Base-by-base conservation (phyloP, 768 basidiomycete species). In the Daedaleopsis nitida region DNA sequence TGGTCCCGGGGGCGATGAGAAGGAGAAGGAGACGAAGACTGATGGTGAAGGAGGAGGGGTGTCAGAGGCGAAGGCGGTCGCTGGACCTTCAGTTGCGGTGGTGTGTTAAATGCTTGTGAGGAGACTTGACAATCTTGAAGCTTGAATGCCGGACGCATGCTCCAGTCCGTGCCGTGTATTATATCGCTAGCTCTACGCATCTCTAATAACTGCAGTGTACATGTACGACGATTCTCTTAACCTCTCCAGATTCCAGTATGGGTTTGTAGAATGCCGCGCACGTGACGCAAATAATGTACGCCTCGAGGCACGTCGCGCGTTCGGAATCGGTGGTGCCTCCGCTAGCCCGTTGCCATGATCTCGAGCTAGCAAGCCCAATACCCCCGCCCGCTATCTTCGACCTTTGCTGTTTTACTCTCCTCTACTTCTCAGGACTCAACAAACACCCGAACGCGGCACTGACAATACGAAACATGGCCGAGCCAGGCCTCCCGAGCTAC, bases 291-390 rank as follows among this genome's bases (percentile, higher is more conserved):
- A 19, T 23, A 39, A 6, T 39, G 39, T 23, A n/a, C 24, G 59
- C 59, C 59, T 60, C 53, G 59, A 60, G 59, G 59, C 59, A 11
- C 2, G 48, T 54, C 59, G 55, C 53, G 53, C 53, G 53, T 52
- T 27, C 17, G 27, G 19, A 35, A 24, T 32, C 27, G 56, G 23
- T 47, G 24, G 48, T 49, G 49, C 49, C 38, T 44, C 58, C 48
- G 58, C 27, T 32, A 32, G 27, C 27, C 27, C 27, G 3, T 3
- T 7, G 39, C 39, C 39, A 42, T 42, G 39, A 42, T 42, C 39
- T 42, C 10, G 17, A 42, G 39, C 17, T 42, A 17, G 17, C 39
- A 42, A 42, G 39, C 39, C 39, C 39, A 42, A 11, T 10, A 42
- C 39, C 11, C 39, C 11, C 39, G 27, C 39, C 17, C 39, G 17